phyloP scores from a whole-genome alignment of 345 rosid genomes.

The Citrus reticulata region DNA sequence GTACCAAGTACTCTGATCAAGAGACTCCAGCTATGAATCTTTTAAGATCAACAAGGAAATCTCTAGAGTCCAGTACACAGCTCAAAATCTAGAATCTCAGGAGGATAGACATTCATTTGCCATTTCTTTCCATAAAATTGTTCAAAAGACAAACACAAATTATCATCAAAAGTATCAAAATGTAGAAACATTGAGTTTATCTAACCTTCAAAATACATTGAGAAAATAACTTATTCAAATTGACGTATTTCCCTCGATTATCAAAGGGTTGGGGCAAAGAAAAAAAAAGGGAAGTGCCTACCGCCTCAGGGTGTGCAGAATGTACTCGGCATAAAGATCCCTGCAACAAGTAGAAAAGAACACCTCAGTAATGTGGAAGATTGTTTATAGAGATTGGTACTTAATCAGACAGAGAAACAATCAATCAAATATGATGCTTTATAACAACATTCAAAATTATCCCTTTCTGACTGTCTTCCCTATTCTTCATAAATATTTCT shows the following conservation, averaged over 20 bases:
- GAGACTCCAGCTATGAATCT: neutral
- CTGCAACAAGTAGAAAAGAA: constrained; percentile 37
- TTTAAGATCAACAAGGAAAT: neutral
- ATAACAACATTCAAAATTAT: neutral
- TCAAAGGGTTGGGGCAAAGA: neutral
- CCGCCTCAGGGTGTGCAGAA: constrained; percentile 71
- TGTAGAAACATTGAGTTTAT: neutral
- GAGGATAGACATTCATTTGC: neutral
- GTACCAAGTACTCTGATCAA: neutral
- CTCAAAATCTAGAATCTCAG: neutral
- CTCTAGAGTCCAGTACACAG: neutral
- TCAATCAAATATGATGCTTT: neutral
- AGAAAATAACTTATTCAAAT: constrained; percentile 14
- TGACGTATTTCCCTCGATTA: neutral
- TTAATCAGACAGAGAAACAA: neutral
- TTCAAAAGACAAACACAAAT: neutral
- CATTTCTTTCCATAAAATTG: neutral
- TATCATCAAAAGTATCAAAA: neutral
- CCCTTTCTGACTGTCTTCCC: neutral
- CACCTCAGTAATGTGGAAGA: constrained; percentile 9
- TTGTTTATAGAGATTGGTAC: neutral
- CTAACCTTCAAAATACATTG: neutral
- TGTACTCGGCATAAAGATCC: constrained; percentile 87
- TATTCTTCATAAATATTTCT: neutral
- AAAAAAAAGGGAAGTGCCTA: constrained; percentile 18